These are phyloP conservation scores for Lachancea cidri DNA, from an alignment of 805 yeast species.

Conservation along the genomic window DNA sequence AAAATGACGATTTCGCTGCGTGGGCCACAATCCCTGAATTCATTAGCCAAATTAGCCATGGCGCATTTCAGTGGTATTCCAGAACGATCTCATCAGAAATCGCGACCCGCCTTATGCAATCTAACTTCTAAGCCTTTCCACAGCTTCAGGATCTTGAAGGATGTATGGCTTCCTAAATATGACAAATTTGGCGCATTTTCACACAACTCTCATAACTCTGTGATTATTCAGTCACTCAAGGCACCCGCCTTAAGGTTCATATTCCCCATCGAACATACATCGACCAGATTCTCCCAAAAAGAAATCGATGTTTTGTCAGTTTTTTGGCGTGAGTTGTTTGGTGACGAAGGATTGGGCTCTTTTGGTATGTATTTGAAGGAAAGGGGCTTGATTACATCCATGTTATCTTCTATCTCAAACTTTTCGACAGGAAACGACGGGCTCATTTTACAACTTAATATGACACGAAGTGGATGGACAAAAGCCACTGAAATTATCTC, in stretches of 20 bases:
- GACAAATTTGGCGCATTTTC: constrained; percentile 23
- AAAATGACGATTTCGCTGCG: constrained; percentile 55
- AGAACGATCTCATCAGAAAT: background rate
- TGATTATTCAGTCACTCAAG: constrained; percentile 37
- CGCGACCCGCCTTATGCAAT: background rate
- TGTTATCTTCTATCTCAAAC: constrained; percentile 40
- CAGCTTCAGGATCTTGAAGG: constrained; percentile 19
- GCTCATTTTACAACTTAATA: constrained; percentile 45
- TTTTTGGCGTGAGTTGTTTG: constrained; percentile 54
- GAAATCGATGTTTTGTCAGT: constrained; percentile 32
- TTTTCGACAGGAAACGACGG: constrained; percentile 35
- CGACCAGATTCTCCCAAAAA: constrained; percentile 13
- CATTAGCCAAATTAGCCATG: constrained; percentile 47
- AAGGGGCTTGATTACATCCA: constrained; percentile 33
- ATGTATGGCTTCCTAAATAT: constrained; percentile 19
- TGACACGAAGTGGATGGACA: constrained; percentile 44
- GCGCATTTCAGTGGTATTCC: constrained; percentile 38
- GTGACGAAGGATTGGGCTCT: constrained; percentile 55
- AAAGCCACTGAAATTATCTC: constrained; percentile 34
- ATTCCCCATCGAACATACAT: constrained; percentile 36
- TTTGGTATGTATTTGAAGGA: constrained; percentile 38
- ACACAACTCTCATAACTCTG: constrained; percentile 18
- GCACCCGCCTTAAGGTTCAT: constrained; percentile 39
- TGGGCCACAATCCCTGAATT: constrained; percentile 62
- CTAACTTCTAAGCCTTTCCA: background rate